Evolutionary conservation across 768 basidiomycete genomes (phyloP).

Genomic region (Hirschioporus abietinus): DNA sequence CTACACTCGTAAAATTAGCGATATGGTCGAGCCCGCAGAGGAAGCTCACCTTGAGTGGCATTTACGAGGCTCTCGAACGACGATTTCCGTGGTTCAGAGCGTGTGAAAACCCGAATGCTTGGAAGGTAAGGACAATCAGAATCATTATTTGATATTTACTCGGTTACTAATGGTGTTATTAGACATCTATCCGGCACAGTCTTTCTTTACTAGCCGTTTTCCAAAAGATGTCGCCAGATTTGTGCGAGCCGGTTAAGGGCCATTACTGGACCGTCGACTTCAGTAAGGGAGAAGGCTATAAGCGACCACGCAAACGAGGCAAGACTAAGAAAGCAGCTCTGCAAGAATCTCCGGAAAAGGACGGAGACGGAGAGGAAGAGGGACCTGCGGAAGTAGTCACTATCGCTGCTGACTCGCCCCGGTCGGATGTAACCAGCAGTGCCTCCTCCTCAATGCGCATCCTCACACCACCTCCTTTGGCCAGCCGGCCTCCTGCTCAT

Average conservation of each 20-base stretch:
- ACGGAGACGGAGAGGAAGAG: constrained; percentile 29
- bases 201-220: constrained; percentile 57
- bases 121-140: constrained; percentile 45
- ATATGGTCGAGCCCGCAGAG: constrained; percentile 55
- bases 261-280: constrained; percentile 55
- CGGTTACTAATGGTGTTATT: constrained; percentile 2
- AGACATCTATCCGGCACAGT: constrained; percentile 51
- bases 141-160: not conserved
- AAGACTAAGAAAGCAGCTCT: not conserved
- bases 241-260: constrained; percentile 67
- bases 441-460: constrained; percentile 21
- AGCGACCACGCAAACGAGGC: constrained; percentile 49
- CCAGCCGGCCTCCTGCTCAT: constrained; percentile 13
- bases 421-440: not conserved
- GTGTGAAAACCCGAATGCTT: constrained; percentile 35
- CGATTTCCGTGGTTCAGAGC: constrained; percentile 48
- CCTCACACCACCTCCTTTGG: constrained; percentile 42
- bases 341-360: constrained; percentile 22
- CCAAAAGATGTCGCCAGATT: constrained; percentile 43
- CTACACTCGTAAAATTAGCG: constrained; percentile 54
- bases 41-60: constrained; percentile 57
- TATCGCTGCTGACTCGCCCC: not conserved
- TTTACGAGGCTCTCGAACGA: constrained; percentile 49
- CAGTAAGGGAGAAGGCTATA: constrained; percentile 53
- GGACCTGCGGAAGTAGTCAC: constrained; percentile 22